Conservation (phyloP, 2,329 filamentous ascomycete genomes). For the Claviceps monticola region DNA sequence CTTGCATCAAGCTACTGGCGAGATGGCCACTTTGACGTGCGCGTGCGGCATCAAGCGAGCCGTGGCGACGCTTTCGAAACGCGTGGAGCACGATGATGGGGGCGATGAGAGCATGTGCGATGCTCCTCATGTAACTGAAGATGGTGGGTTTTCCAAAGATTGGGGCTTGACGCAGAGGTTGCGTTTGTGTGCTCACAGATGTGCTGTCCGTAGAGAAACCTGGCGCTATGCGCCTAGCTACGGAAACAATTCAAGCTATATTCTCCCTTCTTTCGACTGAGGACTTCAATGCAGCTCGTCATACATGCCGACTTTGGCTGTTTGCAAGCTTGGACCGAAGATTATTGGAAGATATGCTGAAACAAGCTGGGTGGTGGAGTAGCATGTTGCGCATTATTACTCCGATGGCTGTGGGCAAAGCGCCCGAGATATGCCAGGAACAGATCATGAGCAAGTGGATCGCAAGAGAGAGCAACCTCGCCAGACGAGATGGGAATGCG, state of each 20-base stretch:
- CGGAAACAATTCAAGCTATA: conserved; percentile 25
- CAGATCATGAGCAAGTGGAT: conserved; percentile 27
- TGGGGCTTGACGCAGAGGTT: not conserved
- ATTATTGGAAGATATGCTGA: conserved; percentile 39
- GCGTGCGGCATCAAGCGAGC: conserved; percentile 7
- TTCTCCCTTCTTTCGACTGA: conserved; percentile 18
- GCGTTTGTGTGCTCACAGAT: not conserved
- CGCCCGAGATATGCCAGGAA: conserved; percentile 12
- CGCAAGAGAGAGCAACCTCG: conserved; percentile 23
- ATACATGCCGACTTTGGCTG: conserved; percentile 47
- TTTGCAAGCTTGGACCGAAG: conserved; percentile 36
- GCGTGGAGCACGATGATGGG: conserved; percentile 7
- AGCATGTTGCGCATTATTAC: conserved; percentile 17
- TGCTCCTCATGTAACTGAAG: not conserved
- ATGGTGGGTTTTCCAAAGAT: not conserved
- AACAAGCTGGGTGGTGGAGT: conserved; percentile 39
- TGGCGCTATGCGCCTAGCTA: conserved; percentile 16
- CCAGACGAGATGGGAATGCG: conserved; percentile 9
- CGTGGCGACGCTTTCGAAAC: conserved; percentile 7
- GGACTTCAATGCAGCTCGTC: conserved; percentile 45
- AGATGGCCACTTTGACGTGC: conserved; percentile 9
- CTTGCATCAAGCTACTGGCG: conserved; percentile 1
- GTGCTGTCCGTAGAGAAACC: conserved; percentile 5
- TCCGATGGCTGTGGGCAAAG: conserved; percentile 9
- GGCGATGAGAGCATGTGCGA: conserved; percentile 1